phyloP scores from a whole-genome alignment of 257 asterid genomes.

The Solanum sitiens region DNA sequence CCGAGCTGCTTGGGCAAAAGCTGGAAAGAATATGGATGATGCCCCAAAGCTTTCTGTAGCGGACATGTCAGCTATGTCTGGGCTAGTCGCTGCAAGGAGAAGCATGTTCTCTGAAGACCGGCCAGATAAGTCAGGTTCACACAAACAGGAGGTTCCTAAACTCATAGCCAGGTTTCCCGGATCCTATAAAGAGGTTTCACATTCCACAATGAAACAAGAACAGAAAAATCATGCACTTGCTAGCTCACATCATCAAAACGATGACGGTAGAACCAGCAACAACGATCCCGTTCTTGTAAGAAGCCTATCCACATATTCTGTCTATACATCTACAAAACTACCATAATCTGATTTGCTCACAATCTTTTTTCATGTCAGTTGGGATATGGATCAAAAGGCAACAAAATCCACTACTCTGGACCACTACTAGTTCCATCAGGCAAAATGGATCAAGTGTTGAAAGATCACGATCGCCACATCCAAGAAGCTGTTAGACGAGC shows the following conservation, averaged over 20 bases:
- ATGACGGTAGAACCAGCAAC: constrained; percentile 42
- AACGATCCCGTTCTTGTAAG: constrained; percentile 59
- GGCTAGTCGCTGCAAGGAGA: constrained; percentile 79
- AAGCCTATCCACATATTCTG: background rate
- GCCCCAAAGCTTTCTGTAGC: constrained; percentile 48
- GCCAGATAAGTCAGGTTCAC: constrained; percentile 32
- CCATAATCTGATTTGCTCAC: background rate
- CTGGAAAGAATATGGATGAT: constrained; percentile 63
- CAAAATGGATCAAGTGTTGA: constrained; percentile 76
- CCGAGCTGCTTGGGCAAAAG: constrained; percentile 76
- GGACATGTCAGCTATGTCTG: constrained; percentile 64
- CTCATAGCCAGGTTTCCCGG: constrained; percentile 72
- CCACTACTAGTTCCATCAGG: constrained; percentile 81
- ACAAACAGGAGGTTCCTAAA: constrained; percentile 61
- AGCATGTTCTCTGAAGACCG: constrained; percentile 65
- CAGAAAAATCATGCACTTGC: constrained; percentile 19
- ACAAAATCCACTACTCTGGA: constrained; percentile 87
- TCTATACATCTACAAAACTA: background rate
- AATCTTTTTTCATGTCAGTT: constrained; percentile 19
- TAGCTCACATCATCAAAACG: constrained; percentile 34
- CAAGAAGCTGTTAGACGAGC: constrained; percentile 91
- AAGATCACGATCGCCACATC: constrained; percentile 85
- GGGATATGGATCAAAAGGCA: constrained; percentile 74
- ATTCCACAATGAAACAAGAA: constrained; percentile 35
- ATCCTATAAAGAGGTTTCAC: constrained; percentile 74